Evolutionary conservation across 2,329 filamentous ascomycete species (phyloP).

Genomic region (Onygenales sp.): DNA sequence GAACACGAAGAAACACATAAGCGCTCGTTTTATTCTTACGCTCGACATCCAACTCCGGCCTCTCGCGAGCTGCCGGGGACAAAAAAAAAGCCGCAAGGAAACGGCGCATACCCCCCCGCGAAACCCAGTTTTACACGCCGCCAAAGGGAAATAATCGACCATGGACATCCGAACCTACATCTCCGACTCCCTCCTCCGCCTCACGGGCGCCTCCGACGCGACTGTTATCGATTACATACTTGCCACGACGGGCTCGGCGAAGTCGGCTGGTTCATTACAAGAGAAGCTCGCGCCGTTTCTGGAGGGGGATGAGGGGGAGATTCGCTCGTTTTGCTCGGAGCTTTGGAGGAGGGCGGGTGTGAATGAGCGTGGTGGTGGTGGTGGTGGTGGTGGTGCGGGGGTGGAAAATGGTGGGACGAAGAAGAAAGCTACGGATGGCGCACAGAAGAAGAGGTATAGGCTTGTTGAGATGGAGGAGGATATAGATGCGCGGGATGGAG

Average conservation of each 20-base stretch:
- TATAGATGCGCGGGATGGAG: constrained; percentile 17
- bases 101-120: too few species aligned
- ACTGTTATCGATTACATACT: constrained; percentile 50
- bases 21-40: too few species aligned
- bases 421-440: constrained; percentile 17
- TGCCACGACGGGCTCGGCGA: constrained; percentile 42
- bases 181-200: constrained; percentile 43
- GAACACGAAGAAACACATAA: too few species aligned
- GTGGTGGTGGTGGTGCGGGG: constrained; percentile 14
- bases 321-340: constrained; percentile 39
- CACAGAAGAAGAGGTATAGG: constrained; percentile 42
- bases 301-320: constrained; percentile 38
- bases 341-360: constrained; percentile 29
- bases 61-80: too few species aligned
- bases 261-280: constrained; percentile 37
- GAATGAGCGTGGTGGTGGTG: constrained; percentile 14
- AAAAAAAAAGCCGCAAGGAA: too few species aligned
- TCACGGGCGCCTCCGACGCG: constrained; percentile 47
- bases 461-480: constrained; percentile 45
- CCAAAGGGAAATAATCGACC: background rate
- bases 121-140: too few species aligned
- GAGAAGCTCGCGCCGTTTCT: constrained; percentile 45
- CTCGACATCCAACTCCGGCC: too few species aligned
- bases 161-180: constrained; percentile 34
- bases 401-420: constrained; percentile 13